Evolutionary conservation across 257 asterid genomes (phyloP).

Genomic region (Plantago elongata): DNA sequence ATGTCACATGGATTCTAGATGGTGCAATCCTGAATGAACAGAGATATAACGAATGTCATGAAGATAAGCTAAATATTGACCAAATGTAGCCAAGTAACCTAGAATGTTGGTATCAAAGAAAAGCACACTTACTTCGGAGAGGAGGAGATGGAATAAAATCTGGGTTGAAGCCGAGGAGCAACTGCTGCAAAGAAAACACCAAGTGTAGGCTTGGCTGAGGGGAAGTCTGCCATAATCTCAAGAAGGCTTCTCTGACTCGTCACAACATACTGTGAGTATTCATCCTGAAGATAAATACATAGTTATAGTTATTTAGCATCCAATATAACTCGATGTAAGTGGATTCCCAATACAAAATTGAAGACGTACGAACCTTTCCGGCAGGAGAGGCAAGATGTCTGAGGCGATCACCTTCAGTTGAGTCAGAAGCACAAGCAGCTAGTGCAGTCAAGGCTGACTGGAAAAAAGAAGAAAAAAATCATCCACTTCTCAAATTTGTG

Average conservation of each 20-base stretch:
- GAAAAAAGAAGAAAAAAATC: constrained; percentile 22
- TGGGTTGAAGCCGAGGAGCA: constrained; percentile 82
- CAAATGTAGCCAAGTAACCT: constrained; percentile 2
- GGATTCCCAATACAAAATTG: not conserved
- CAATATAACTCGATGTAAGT: not conserved
- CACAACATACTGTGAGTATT: constrained; percentile 73
- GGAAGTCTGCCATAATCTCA: constrained; percentile 81
- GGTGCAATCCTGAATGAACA: constrained; percentile 55
- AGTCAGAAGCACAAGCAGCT: constrained; percentile 82
- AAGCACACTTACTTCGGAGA: constrained; percentile 62
- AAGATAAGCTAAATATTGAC: not conserved
- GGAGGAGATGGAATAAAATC: constrained; percentile 95
- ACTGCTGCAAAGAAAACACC: constrained; percentile 96
- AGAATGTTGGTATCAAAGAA: not conserved
- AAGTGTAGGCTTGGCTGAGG: constrained; percentile 77
- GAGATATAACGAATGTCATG: constrained; percentile 3
- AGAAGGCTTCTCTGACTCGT: constrained; percentile 85
- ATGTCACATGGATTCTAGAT: constrained; percentile 76
- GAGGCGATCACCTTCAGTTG: constrained; percentile 73
- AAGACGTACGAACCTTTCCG: constrained; percentile 71
- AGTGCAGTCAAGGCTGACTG: constrained; percentile 79
- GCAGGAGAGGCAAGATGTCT: constrained; percentile 75
- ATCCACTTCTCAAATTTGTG: constrained; percentile 9
- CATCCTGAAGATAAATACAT: constrained; percentile 45
- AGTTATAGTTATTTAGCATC: constrained; percentile 15